Base-by-base conservation (phyloP, 345 rosid species). In the Reutealis trisperma region DNA sequence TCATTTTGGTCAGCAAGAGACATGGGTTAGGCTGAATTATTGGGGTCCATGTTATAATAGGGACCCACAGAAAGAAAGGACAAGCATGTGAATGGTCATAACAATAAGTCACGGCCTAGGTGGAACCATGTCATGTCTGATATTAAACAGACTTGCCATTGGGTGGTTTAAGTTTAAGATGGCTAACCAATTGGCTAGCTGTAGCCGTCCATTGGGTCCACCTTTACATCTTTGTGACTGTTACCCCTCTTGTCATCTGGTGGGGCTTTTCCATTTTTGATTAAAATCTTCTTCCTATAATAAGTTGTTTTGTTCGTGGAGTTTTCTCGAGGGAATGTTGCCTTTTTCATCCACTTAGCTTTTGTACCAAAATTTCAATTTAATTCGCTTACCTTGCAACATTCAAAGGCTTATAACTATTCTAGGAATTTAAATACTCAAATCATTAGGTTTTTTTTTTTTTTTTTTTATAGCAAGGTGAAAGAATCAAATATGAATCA, bases 41-140 rank as follows among this genome's bases (percentile, higher is more conserved):
- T 54, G n/a, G 59, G 59, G 59, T 54, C 59, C 59, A 51, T 13
- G 18, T 51, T 15, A 7, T 15, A 10, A 25, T 8, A 24, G 34
- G 63, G 63, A 24, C 63, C 63, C 63, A 60, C 15, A 60, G 8
- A 24, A 25, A 60, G n/a, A n/a, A 2, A 60, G 4, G 37, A 54
- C 1, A 54, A 18, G 59, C 19, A 54, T 16, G 21, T 18, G 21
- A 54, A 18, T 9, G 51, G 13, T 47, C 14, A 47, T 16, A 13
- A 61, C 11, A 24, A 3, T 9, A 60, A 25, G 30, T 59, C 63
- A n/a, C 13, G 3, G 10, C 63, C 0, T 60, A 60, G 51, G 75
- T 58, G 75, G 75, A 71, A 16, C 66, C 75, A 59, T 58, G 75
- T 59, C 75, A 59, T 47, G 30, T 22, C 60, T 15, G 65, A 42